Conservation (phyloP, 371 early-diverging fungal species). For the Dinochytrium kinnereticum region DNA sequence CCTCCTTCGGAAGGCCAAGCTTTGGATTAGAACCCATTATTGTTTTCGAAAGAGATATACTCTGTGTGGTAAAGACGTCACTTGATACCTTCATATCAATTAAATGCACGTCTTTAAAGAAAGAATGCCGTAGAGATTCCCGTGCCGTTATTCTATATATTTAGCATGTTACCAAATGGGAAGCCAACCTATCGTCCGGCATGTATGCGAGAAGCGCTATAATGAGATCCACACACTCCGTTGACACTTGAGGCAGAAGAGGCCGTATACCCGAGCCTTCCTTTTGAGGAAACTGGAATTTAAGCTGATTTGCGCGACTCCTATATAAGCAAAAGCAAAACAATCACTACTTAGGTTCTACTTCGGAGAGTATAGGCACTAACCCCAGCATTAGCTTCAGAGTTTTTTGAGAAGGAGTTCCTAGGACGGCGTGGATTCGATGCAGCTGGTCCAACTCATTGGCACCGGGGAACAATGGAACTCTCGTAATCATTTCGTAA, state of each 20-base stretch:
- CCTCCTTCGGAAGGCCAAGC: neutral
- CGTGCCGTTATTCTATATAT: slow-evolving; percentile 73
- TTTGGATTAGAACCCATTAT: neutral
- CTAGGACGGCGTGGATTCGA: slow-evolving; percentile 69
- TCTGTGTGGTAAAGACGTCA: neutral
- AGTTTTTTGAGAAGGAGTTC: slow-evolving; percentile 60
- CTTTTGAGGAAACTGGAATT: slow-evolving; percentile 53
- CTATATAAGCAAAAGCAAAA: slow-evolving; percentile 30
- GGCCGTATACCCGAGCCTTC: slow-evolving; percentile 54
- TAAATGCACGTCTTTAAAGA: slow-evolving; percentile 69
- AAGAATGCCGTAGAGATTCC: slow-evolving; percentile 80
- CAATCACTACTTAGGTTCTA: too few species aligned
- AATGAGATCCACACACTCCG: slow-evolving; percentile 54
- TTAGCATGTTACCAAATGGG: neutral
- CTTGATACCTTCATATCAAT: slow-evolving; percentile 11
- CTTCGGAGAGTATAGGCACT: too few species aligned
- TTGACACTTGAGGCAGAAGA: slow-evolving; percentile 47
- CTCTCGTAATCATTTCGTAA: slow-evolving; percentile 59
- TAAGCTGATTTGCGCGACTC: slow-evolving; percentile 30
- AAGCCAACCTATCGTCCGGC: slow-evolving; percentile 50
- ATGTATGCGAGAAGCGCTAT: slow-evolving; percentile 49
- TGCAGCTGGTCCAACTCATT: slow-evolving; percentile 73
- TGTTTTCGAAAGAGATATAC: neutral
- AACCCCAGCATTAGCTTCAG: slow-evolving; percentile 58
- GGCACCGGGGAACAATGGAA: slow-evolving; percentile 69